Evolutionary conservation across 768 basidiomycete species (phyloP), one percentile per base, ranked within the genome.

Genomic region (Pleurotus tuoliensis): DNA sequence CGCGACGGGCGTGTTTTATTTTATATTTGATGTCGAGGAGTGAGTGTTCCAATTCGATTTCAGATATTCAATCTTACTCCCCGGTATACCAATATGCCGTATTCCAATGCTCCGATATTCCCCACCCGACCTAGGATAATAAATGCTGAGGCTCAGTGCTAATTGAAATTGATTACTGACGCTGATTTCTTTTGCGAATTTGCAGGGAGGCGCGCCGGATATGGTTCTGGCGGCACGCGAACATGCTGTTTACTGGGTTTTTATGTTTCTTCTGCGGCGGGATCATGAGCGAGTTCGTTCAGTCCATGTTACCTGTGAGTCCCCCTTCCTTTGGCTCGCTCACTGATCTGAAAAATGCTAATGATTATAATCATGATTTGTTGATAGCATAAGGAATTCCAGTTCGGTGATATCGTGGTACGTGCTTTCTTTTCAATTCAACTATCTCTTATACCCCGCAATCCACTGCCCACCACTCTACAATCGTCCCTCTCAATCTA

Each of bases 11-110:
- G 82, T 92, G 5, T 93, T 93, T 69, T 94, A 92, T 70, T 93
- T 92, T 64, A 90, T 93, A 47, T 79, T 91, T 34, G 92, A 94
- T 63, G 85, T 92, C 7, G 92, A 94, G 58, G 92, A 94, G 91
- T 94, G 62, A 67, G 88, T 73, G 25, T 27, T 11, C 20, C 7
- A 27, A 30, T 24, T 30, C 15, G 7, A 18, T 34, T 34, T 34
- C 30, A 34, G 9, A 34, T 34, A 34, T 9, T 34, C 24, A 25
- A 25, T 5, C 5, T 25, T 25, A 25, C 24, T 5, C 24, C 20
- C 20, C 24, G 24, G 24, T 25, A 1, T 25, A 25, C 24, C 24
- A 25, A 25, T 25, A 25, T 25, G 9, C 9, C 3, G 4, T 34
- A 11, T 34, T 34, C 30, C 9, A 34, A 34, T 11, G 30, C 30